Evolutionary conservation across 305 asterid species (phyloP), one percentile per base, ranked within the genome.

Genomic region (Rubia occidens): DNA sequence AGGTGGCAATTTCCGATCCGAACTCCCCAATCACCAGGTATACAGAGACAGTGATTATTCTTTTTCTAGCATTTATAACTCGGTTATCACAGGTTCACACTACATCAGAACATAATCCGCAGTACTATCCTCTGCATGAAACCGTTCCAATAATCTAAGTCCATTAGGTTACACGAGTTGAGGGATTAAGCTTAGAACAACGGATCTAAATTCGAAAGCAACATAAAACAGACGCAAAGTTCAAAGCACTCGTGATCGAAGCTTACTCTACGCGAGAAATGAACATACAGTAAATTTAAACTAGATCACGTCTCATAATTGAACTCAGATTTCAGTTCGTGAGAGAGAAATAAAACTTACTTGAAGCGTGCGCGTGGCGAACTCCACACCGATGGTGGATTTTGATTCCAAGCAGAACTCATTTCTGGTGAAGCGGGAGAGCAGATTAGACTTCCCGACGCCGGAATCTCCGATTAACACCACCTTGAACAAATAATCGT

Each of bases 371-470:
- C 91, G 88, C 56, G 91, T 86, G 71, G 91, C 91, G 81, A 86
- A 86, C 74, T 86, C 91, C 43, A 86, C 91, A 66, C 91, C 91
- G 80, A 86, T 86, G 62, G 91, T 86, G 78, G 91, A 86, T 79
- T 86, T 86, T 37, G 91, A 86, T 73, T 86, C 91, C 83, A 86
- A 75, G 67, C 82, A 83, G 79, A 86, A 86, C 74, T 86, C 91
- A 45, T 86, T 86, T 35, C 91, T 78, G 43, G 91, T 86, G 68
- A 86, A 86, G 71, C 91, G 84, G 53, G 91, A 86, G 17, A 86
- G 88, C 69, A 86, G 42, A 67, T 86, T 86, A 15, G 91, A 83
- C 64, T 86, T 86, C 0, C 91, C 88, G 5, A 86, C 91, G 20
- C 87, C 91, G 0, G 91, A 86, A 84, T 86, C 91, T 5, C 91